Percentiles rank a stretch among this genome's conserved stretches.
These are phyloP conservation scores for Phlegmacium glaucopus DNA, from an alignment of 768 basidiomycete species.

Conservation along the genomic window DNA sequence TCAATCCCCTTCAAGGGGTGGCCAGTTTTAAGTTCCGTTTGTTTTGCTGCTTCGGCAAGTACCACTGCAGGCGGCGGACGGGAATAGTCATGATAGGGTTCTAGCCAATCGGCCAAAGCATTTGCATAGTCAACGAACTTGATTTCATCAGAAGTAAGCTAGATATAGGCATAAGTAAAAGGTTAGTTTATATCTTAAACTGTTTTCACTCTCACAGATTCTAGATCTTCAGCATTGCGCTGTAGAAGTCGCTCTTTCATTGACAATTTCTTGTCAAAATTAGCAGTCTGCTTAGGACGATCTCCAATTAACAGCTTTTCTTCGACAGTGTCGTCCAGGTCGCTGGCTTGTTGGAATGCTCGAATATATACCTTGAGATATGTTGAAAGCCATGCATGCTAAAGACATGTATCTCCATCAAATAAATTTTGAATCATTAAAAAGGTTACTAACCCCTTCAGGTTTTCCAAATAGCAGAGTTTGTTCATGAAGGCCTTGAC, in stretches of 20 bases:
- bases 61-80: slow-evolving; percentile 70
- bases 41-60: slow-evolving; percentile 71
- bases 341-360: slow-evolving; percentile 73
- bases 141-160: slow-evolving; percentile 69
- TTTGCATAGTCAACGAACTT: slow-evolving; percentile 56
- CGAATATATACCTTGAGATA: slow-evolving; percentile 79
- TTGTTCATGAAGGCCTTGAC: slow-evolving; percentile 57
- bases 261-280: slow-evolving; percentile 46
- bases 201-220: slow-evolving; percentile 18
- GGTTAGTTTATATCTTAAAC: slow-evolving; percentile 6
- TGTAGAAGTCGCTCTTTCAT: slow-evolving; percentile 56
- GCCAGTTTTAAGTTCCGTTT: slow-evolving; percentile 67
- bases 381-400: slow-evolving; percentile 71
- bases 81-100: slow-evolving; percentile 68
- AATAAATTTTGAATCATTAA: background rate
- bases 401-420: slow-evolving; percentile 1
- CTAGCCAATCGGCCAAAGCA: slow-evolving; percentile 71
- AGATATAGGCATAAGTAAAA: slow-evolving; percentile 3
- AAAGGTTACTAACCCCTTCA: slow-evolving; percentile 52
- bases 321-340: slow-evolving; percentile 76
- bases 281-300: slow-evolving; percentile 61
- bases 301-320: slow-evolving; percentile 81
- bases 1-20: slow-evolving; percentile 65
- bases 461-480: slow-evolving; percentile 61
- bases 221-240: slow-evolving; percentile 43